Conservation (phyloP, 2,329 filamentous ascomycete genomes). For the Thielaviopsis ethacetica region DNA sequence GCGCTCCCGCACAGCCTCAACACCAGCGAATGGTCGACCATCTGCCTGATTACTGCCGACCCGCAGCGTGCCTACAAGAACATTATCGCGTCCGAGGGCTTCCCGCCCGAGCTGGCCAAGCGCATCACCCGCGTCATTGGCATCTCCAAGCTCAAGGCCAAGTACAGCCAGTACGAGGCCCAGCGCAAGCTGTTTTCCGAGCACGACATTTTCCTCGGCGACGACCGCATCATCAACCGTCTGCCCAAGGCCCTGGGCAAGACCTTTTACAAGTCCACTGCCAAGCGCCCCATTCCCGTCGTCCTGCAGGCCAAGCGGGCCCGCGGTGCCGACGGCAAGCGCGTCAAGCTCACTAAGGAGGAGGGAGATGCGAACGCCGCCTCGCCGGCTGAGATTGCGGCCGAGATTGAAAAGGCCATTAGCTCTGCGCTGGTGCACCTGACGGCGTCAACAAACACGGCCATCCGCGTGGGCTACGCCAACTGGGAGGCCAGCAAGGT, state of each 20-base stretch:
- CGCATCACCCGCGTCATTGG: constrained; percentile 66
- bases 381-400: constrained; percentile 49
- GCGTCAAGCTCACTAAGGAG: constrained; percentile 32
- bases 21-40: constrained; percentile 44
- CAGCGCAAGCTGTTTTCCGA: constrained; percentile 68
- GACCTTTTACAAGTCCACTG: constrained; percentile 71
- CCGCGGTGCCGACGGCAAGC: constrained; percentile 22
- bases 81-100: constrained; percentile 56
- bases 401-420: constrained; percentile 66
- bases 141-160: constrained; percentile 59
- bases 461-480: constrained; percentile 63
- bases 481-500: constrained; percentile 60
- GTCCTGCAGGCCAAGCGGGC: constrained; percentile 35
- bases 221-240: constrained; percentile 63
- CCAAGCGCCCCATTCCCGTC: constrained; percentile 78
- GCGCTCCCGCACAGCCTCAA: constrained; percentile 60
- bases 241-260: constrained; percentile 74
- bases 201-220: constrained; percentile 86
- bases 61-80: constrained; percentile 83
- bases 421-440: constrained; percentile 66
- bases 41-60: constrained; percentile 75
- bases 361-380: constrained; percentile 20
- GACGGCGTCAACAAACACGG: constrained; percentile 60
- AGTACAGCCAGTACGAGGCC: constrained; percentile 79
- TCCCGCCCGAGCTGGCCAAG: constrained; percentile 48